phyloP scores from a whole-genome alignment of 2,329 filamentous ascomycete species.

The Pleurostoma richardsiae region DNA sequence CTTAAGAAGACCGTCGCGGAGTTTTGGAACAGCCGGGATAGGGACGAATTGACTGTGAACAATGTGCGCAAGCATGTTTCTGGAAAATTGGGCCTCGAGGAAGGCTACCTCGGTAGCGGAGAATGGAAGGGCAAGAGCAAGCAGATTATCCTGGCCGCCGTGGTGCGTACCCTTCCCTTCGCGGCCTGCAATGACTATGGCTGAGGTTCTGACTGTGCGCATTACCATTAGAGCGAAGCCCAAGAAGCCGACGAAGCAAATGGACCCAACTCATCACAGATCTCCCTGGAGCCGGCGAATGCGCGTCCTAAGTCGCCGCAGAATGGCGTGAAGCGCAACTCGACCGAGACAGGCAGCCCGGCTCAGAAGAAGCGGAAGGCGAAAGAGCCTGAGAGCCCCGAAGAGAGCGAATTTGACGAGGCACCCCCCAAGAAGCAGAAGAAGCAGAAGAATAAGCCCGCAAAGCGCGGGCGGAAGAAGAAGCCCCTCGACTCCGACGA shows the following conservation, averaged over 20 bases:
- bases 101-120: constrained; percentile 41
- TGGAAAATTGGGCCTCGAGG: constrained; percentile 38
- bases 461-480: constrained; percentile 12
- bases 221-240: too few relatives aligned
- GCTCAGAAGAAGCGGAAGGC: constrained; percentile 5
- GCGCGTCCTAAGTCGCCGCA: constrained; percentile 3
- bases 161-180: constrained; percentile 35
- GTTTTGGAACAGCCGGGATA: constrained; percentile 34
- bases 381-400: background rate
- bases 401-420: constrained; percentile 2
- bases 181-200: too few relatives aligned
- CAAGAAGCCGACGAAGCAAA: too few relatives aligned
- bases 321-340: constrained; percentile 21
- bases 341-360: constrained; percentile 12
- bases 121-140: constrained; percentile 58
- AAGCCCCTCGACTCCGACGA: constrained; percentile 17
- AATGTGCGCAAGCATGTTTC: constrained; percentile 49
- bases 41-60: constrained; percentile 50
- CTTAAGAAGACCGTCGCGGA: constrained; percentile 41
- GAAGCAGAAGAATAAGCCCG: constrained; percentile 6
- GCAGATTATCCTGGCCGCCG: constrained; percentile 45
- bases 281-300: background rate
- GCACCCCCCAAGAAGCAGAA: constrained; percentile 10
- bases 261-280: too few relatives aligned
- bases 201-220: too few relatives aligned